Conservation (phyloP, 2,329 filamentous ascomycete genomes). For the Hysterium pulicare region DNA sequence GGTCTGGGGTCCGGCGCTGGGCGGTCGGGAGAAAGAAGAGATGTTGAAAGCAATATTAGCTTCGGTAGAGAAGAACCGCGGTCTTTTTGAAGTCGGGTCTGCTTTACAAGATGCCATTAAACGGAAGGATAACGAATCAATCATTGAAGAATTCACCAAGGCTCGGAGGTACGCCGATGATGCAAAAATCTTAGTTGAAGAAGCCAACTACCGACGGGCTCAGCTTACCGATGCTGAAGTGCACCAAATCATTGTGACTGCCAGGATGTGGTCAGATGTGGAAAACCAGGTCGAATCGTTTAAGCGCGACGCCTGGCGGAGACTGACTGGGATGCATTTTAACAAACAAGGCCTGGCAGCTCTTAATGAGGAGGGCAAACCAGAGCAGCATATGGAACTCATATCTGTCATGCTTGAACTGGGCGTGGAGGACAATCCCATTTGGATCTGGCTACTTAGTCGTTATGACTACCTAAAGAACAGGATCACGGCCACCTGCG, state of each 20-base stretch:
- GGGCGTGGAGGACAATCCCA: slow-evolving; percentile 91
- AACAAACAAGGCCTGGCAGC: slow-evolving; percentile 48
- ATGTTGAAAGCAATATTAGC: slow-evolving; percentile 74
- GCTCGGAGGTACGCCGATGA: slow-evolving; percentile 81
- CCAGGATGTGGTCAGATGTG: slow-evolving; percentile 92
- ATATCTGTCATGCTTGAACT: slow-evolving; percentile 88
- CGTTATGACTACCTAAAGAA: slow-evolving; percentile 85
- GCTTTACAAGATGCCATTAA: slow-evolving; percentile 80
- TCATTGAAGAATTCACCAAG: slow-evolving; percentile 81
- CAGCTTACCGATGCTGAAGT: slow-evolving; percentile 73
- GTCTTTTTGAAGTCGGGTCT: slow-evolving; percentile 76
- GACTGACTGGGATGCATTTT: slow-evolving; percentile 65
- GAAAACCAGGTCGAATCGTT: slow-evolving; percentile 81
- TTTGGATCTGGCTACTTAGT: slow-evolving; percentile 92
- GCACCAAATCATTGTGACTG: slow-evolving; percentile 82
- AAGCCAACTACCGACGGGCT: slow-evolving; percentile 46
- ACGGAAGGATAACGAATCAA: slow-evolving; percentile 80
- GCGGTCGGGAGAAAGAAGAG: slow-evolving; percentile 87
- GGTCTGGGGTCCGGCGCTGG: slow-evolving; percentile 91
- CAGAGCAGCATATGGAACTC: slow-evolving; percentile 86
- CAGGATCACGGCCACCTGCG: slow-evolving; percentile 75
- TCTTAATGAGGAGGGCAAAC: slow-evolving; percentile 48
- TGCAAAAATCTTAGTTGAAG: slow-evolving; percentile 64
- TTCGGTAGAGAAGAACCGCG: slow-evolving; percentile 74
- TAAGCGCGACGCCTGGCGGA: slow-evolving; percentile 86